These are phyloP conservation scores for Panellus pusillus DNA, from an alignment of 768 basidiomycete genomes.

Conservation along the genomic window DNA sequence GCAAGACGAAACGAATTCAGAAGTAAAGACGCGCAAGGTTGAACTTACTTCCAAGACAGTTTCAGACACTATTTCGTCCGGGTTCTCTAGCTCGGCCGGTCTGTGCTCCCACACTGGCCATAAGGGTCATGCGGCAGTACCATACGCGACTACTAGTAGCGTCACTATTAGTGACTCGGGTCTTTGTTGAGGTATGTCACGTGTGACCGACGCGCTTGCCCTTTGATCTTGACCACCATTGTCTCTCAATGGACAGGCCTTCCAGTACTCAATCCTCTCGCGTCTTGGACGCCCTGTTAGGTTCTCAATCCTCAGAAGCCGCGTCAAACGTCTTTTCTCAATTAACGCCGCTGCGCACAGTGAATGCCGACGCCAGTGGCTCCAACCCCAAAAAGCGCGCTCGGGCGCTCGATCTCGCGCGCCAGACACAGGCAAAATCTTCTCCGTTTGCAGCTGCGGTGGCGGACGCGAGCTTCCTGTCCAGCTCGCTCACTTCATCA, in stretches of 20 bases:
- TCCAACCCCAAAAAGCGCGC: conserved; percentile 15
- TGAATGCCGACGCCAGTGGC: conserved; percentile 9
- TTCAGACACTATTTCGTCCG: too few relatives aligned
- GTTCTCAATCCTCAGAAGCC: not conserved
- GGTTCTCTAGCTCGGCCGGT: too few relatives aligned
- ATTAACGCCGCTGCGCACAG: conserved; percentile 1
- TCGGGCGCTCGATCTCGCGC: conserved; percentile 11
- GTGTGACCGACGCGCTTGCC: too few relatives aligned
- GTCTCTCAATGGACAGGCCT: conserved; percentile 7
- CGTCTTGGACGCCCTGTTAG: conserved; percentile 9
- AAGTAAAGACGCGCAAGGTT: too few relatives aligned
- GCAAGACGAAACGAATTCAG: too few relatives aligned
- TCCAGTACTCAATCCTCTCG: conserved; percentile 7
- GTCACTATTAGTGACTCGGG: too few relatives aligned
- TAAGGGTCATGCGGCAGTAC: too few relatives aligned
- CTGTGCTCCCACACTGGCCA: too few relatives aligned
- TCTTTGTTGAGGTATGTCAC: too few relatives aligned
- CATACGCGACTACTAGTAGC: too few relatives aligned
- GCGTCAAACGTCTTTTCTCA: conserved; percentile 1
- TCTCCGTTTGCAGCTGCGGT: not conserved
- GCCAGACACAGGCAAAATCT: conserved; percentile 9
- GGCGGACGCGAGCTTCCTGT: conserved; percentile 24
- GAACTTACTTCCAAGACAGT: too few relatives aligned
- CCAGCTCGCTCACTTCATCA: conserved; percentile 18
- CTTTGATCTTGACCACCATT: not conserved